Evolutionary conservation across 176 grass and related monocot genomes (phyloP), one percentile per base, ranked within the genome.

Genomic region (Avena sativa): DNA sequence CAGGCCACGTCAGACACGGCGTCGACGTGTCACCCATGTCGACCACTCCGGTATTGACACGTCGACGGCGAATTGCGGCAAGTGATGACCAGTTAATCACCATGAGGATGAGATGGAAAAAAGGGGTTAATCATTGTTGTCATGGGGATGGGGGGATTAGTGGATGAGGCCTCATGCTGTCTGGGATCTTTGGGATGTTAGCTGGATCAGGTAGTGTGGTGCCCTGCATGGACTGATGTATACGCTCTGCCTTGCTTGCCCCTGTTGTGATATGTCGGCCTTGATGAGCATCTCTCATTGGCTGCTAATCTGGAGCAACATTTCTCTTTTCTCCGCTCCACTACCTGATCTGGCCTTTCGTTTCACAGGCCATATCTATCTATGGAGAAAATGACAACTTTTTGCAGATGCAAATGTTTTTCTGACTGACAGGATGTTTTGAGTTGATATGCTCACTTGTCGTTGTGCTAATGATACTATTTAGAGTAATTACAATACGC

Each of bases 231-330:
- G 74, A 1, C 15, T 55, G 74, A 34, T 76, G 2, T 76, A 26
- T 17, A 49, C 23, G 71, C n/a, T 48, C 19, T 38, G 5, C 6
- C 71, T 74, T 25, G 25, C 49, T 76, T 55, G 49, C 15, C 58
- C 2, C 9, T 44, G 72, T 28, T 67, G 74, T 55, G 74, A 76
- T 76, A 76, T 90, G 89, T 79, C 84, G 64, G 84, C 84, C 79
- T 12, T 14, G 50, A 83, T 66, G 15, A 85, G 7, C 65, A 12
- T 69, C 49, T 11, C 47, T 34, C 9, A 73, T 84, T 87, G 84
- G 84, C 50, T 63, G 44, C 38, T 65, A 28, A 76, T 50, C 2
- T 76, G 40, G 60, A 68, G 59, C 68, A 75, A 6, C 68, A 32
- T 83, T 79, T 72, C 81, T 34, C 62, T 53, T 43, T 57, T 17